Conservation (phyloP, 2,329 filamentous ascomycete species). For the Ophiostoma montium region DNA sequence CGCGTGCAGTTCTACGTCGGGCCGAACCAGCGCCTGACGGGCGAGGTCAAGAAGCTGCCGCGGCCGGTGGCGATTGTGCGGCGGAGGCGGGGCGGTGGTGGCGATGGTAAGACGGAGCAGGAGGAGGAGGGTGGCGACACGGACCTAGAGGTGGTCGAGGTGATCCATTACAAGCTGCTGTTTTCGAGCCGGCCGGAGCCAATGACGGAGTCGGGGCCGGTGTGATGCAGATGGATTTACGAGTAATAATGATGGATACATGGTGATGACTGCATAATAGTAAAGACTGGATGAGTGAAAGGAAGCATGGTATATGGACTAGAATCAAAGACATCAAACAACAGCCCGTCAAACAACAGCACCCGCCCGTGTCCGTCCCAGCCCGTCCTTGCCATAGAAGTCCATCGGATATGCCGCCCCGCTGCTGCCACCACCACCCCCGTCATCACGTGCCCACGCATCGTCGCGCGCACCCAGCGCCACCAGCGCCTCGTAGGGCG, state of each 20-base stretch:
- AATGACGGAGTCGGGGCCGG: slow-evolving; percentile 33
- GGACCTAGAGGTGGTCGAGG: slow-evolving; percentile 70
- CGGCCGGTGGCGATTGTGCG: slow-evolving; percentile 68
- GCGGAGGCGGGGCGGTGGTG: slow-evolving; percentile 33
- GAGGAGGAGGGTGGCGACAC: slow-evolving; percentile 17
- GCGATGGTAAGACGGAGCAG: slow-evolving; percentile 54
- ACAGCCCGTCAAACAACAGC: neutral
- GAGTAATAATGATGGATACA: no score
- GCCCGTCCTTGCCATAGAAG: slow-evolving; percentile 83
- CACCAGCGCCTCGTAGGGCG: slow-evolving; percentile 88
- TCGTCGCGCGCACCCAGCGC: slow-evolving; percentile 68
- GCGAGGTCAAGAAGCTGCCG: slow-evolving; percentile 76
- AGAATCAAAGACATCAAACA: neutral
- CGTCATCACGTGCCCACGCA: slow-evolving; percentile 32
- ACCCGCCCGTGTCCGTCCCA: slow-evolving; percentile 59
- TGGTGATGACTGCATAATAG: no score
- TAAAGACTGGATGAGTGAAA: no score
- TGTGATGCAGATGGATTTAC: no score
- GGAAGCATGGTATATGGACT: neutral
- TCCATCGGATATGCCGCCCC: slow-evolving; percentile 74
- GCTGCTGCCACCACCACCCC: neutral
- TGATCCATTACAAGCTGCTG: slow-evolving; percentile 74
- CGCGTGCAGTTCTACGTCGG: slow-evolving; percentile 79
- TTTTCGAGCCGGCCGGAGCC: slow-evolving; percentile 80
- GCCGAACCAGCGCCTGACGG: slow-evolving; percentile 73